Evolutionary conservation across 306 rosid genomes (phyloP), one percentile per base, ranked within the genome.

Genomic region (Mimosa pudica): DNA sequence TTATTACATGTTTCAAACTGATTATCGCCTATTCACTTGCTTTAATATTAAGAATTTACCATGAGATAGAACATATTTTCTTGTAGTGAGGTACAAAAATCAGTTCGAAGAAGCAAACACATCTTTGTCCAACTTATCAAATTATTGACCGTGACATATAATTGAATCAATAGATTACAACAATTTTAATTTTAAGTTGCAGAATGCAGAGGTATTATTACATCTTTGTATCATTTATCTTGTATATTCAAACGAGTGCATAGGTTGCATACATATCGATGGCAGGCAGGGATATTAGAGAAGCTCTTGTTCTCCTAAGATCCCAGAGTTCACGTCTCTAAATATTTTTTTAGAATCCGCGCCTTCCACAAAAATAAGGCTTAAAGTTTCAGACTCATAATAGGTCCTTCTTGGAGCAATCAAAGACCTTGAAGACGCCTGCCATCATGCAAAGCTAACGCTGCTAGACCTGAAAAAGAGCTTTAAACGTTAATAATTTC

Each of bases 371-470:
- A 16, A 54, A 30, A 33, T 62, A 30, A 0, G 17, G 3, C 36
- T 33, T 54, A 14, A 5, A 30, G 9, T 62, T 33, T 63, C 45
- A 63, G 35, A 63, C n/a, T 48, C 1, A 58, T 58, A 18, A 33
- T 10, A 32, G 6, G 18, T 63, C 44, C 1, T 46, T 70, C 36
- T 67, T 42, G 73, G 73, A 3, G 71, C 20, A 42, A 12, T 48
- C 17, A 10, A 68, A 42, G 33, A 6, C 73, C 52, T 18, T 44
- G 35, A n/a, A 42, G 73, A 38, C n/a, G 16, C 44, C 52, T 42
- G 73, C 73, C 73, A 68, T n/a, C 52, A 42, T 68, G 73, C 73
- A 44, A 69, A 18, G 54, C 36, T 45, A 69, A 7, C 46, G 38
- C 24, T 13, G 47, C 44, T 3, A 36, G 18, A 35, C 70, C 70